Evolutionary conservation across 2,329 filamentous ascomycete species (phyloP).

Genomic region (Tolypocladium nubicola): DNA sequence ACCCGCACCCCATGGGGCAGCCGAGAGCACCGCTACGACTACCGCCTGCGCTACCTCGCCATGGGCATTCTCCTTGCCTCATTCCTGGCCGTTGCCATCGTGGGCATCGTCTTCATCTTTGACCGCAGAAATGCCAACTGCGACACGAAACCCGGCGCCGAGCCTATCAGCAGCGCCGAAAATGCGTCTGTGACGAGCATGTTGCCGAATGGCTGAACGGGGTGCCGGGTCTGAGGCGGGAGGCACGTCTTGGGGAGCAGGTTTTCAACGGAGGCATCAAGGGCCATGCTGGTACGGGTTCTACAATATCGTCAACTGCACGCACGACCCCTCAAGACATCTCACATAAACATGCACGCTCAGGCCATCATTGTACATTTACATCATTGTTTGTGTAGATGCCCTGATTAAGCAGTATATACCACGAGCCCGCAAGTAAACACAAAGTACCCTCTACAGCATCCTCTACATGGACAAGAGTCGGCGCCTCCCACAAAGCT

Average conservation of each 20-base stretch:
- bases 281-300: too few relatives aligned
- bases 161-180: background rate
- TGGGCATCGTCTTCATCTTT: conserved; percentile 10
- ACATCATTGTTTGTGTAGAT: background rate
- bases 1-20: conserved; percentile 18
- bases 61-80: conserved; percentile 13
- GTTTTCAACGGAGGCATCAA: too few relatives aligned
- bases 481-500: background rate
- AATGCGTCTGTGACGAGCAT: background rate
- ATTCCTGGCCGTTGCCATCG: conserved; percentile 11
- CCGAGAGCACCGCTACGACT: conserved; percentile 12
- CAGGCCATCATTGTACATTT: too few relatives aligned
- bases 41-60: conserved; percentile 13
- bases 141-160: background rate
- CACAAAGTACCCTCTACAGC: background rate
- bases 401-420: background rate
- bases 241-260: background rate
- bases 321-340: too few relatives aligned
- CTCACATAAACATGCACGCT: background rate
- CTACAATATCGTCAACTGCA: background rate
- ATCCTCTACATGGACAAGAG: background rate
- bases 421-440: background rate
- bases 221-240: background rate
- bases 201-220: background rate
- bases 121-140: background rate